Evolutionary conservation across 306 rosid genomes (phyloP).

Genomic region (Ochetophila trinervis): DNA sequence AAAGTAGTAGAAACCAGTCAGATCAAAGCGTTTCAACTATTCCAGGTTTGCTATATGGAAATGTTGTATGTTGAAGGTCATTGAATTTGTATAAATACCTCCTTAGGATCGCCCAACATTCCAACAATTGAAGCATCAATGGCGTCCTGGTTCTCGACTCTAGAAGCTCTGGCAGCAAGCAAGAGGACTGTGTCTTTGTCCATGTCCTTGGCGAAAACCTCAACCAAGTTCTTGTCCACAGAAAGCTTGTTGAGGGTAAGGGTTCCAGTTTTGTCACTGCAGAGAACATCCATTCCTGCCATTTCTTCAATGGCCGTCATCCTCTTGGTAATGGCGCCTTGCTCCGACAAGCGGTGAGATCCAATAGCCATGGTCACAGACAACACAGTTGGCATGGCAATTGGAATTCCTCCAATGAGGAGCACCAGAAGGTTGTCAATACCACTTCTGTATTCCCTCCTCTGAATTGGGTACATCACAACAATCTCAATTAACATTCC

Average conservation of each 20-base stretch:
- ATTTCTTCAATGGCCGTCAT: conserved; percentile 98
- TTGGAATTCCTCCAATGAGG: conserved; percentile 92
- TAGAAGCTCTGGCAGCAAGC: conserved; percentile 77
- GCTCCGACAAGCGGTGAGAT: conserved; percentile 75
- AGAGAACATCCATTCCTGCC: conserved; percentile 95
- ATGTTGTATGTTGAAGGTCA: neutral
- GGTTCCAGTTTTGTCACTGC: conserved; percentile 97
- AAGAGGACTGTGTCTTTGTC: conserved; percentile 59
- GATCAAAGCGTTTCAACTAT: neutral
- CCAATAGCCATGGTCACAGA: conserved; percentile 98
- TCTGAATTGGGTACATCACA: conserved; percentile 78
- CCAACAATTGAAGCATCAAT: conserved; percentile 84
- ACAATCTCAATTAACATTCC: conserved; percentile 84
- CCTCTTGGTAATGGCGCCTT: conserved; percentile 96
- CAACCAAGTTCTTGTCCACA: conserved; percentile 73
- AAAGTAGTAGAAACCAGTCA: neutral
- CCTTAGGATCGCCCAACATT: conserved; percentile 81
- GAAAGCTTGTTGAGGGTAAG: conserved; percentile 91
- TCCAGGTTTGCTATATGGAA: neutral
- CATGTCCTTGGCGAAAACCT: conserved; percentile 50
- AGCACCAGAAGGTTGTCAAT: conserved; percentile 88
- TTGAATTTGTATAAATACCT: conserved; percentile 41
- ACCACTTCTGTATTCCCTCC: conserved; percentile 75
- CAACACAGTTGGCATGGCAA: conserved; percentile 94
- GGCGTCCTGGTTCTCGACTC: conserved; percentile 87